Base-by-base conservation (phyloP, 495 filamentous ascomycete genomes). In the Penicillium salamii region DNA sequence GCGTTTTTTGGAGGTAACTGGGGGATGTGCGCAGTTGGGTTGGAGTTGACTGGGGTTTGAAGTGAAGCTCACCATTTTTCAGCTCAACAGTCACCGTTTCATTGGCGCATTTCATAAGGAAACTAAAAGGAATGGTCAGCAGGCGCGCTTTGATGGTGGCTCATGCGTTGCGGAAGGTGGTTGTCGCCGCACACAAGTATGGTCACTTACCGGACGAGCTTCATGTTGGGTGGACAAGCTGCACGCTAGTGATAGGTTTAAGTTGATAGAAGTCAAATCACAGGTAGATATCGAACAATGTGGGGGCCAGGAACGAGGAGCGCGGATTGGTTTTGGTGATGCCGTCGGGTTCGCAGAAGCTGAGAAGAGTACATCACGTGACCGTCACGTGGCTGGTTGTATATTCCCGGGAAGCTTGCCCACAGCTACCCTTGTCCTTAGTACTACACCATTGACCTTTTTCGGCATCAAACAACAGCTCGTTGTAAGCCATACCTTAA, bases 51-150 rank as follows among this genome's bases (percentile, higher is more conserved):
- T 32, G 33, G 38, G 32, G 38, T 24, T 43, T 20, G 26, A 23
- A 21, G 18, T 41, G n/a, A 21, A 5, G 56, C 64, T 46, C 69
- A 92, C 92, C 93, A 82, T 97, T 97, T 69, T 98, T 98, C 51
- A 97, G 78, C 76, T 98, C 93, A 59, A 98, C 84, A 8, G 92
- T 95, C 50, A 97, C 93, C 49, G 92, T 95, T 75, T 98, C 93
- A 69, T 97, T 97, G 62, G 84, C 82, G 69, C 90, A 96, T 79
- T 97, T 98, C 93, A 97, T 97, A 46, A 98, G 75, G 68, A 98
- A 97, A 58, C 93, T 97, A 68, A 8, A 46, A 57, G 23, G 37
- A 19, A 44, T 41, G 50, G 50, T 60, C 39, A 62, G 63, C 43
- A 19, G 18, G 29, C 23, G 21, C 20, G 20, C 8, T 46, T 46